Conservation (phyloP, 805 yeast genomes). For the Cyberlindnera americana region DNA sequence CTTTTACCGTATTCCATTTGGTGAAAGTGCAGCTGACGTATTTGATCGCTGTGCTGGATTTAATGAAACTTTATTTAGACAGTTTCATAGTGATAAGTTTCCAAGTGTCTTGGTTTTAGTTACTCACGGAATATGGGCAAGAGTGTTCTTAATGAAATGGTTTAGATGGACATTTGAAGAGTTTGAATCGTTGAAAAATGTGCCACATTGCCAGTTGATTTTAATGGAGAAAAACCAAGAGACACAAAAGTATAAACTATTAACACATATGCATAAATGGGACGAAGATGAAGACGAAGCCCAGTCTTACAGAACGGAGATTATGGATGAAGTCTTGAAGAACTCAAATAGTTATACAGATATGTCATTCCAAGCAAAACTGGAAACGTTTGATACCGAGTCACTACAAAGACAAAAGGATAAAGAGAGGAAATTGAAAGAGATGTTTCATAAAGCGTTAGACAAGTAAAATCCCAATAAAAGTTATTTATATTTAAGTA, state of each 20-base stretch:
- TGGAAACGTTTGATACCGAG: slow-evolving; percentile 17
- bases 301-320: slow-evolving; percentile 17
- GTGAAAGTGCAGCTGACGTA: slow-evolving; percentile 96
- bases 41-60: slow-evolving; percentile 88
- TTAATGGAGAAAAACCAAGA: slow-evolving; percentile 63
- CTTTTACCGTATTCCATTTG: slow-evolving; percentile 87
- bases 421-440: slow-evolving; percentile 41
- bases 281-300: slow-evolving; percentile 39
- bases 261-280: slow-evolving; percentile 71
- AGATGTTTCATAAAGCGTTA: slow-evolving; percentile 31
- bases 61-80: slow-evolving; percentile 81
- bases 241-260: slow-evolving; percentile 50
- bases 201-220: slow-evolving; percentile 80
- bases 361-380: slow-evolving; percentile 4
- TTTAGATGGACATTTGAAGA: slow-evolving; percentile 88
- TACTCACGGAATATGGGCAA: slow-evolving; percentile 91
- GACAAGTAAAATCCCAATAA: slow-evolving; percentile 4
- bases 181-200: slow-evolving; percentile 77
- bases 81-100: slow-evolving; percentile 63
- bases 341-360: slow-evolving; percentile 27
- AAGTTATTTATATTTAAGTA: no score
- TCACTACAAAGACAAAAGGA: slow-evolving; percentile 29
- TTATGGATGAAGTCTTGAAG: slow-evolving; percentile 22
- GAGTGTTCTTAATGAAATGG: slow-evolving; percentile 94
- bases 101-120: slow-evolving; percentile 83